Conservation (phyloP, 2,329 filamentous ascomycete species). For the Zasmidium cellare region DNA sequence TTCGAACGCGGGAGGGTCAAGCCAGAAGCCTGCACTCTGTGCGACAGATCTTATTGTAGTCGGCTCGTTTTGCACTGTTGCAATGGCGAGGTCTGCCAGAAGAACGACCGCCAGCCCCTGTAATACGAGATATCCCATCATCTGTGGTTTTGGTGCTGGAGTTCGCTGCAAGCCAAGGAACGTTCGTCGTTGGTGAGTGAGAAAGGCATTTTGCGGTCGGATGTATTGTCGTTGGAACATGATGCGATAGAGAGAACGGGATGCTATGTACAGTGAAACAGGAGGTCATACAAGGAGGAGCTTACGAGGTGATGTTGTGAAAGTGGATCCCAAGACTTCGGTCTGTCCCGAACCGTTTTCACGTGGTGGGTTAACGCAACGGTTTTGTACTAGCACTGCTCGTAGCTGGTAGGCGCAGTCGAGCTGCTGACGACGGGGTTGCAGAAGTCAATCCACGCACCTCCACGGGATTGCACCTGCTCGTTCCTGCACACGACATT, state of each 20-base stretch:
- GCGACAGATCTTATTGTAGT: constrained; percentile 27
- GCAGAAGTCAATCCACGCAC: too few relatives aligned
- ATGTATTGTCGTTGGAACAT: background rate
- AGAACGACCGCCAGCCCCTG: constrained; percentile 37
- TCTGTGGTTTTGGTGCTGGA: constrained; percentile 29
- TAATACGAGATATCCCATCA: constrained; percentile 34
- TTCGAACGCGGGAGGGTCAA: constrained; percentile 23
- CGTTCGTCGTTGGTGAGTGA: constrained; percentile 23
- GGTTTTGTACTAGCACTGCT: too few relatives aligned
- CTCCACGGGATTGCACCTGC: too few relatives aligned
- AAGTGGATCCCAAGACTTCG: background rate
- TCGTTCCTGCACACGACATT: too few relatives aligned
- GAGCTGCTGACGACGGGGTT: too few relatives aligned
- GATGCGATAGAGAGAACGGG: background rate
- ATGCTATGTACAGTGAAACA: background rate
- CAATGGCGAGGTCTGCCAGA: constrained; percentile 29
- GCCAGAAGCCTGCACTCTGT: constrained; percentile 32
- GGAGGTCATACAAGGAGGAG: background rate
- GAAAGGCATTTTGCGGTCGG: background rate
- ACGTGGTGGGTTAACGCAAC: too few relatives aligned
- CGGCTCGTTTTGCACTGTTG: constrained; percentile 19
- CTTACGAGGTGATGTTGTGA: too few relatives aligned
- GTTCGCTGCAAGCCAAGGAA: constrained; percentile 34
- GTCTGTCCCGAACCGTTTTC: too few relatives aligned
- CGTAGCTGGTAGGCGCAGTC: too few relatives aligned